Evolutionary conservation across 2,329 filamentous ascomycete genomes (phyloP).

Genomic region (Leptographium procerum): DNA sequence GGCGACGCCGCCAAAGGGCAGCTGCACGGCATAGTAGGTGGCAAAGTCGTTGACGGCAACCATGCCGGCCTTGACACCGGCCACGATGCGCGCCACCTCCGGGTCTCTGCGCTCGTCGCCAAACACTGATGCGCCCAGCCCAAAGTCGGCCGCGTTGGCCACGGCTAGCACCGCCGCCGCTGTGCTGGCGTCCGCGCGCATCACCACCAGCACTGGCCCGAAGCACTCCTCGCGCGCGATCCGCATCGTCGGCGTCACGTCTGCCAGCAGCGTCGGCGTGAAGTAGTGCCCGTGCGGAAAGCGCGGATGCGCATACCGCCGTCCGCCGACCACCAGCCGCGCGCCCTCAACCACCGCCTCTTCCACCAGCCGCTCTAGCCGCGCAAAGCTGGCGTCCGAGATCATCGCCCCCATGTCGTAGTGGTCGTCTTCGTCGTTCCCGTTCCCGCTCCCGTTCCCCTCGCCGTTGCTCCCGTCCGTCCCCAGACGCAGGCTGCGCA

Average conservation of each 20-base stretch:
- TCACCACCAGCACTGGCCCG: slow-evolving; percentile 76
- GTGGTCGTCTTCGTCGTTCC: not conserved
- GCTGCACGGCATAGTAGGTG: slow-evolving; percentile 81
- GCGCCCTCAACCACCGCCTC: slow-evolving; percentile 74
- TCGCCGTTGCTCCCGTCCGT: not conserved
- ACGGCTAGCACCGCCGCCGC: slow-evolving; percentile 56
- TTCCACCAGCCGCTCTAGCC: slow-evolving; percentile 63
- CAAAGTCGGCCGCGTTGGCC: slow-evolving; percentile 76
- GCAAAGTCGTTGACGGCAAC: slow-evolving; percentile 94
- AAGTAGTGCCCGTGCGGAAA: slow-evolving; percentile 84
- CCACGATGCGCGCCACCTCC: slow-evolving; percentile 53
- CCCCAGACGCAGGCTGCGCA: slow-evolving; percentile 65
- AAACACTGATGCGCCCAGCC: slow-evolving; percentile 81
- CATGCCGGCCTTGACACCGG: slow-evolving; percentile 70
- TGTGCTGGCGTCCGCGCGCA: slow-evolving; percentile 56
- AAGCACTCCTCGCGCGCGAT: slow-evolving; percentile 91
- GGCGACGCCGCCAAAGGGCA: slow-evolving; percentile 86
- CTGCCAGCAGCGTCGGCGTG: slow-evolving; percentile 75
- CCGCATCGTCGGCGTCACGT: slow-evolving; percentile 74
- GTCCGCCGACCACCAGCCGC: slow-evolving; percentile 69
- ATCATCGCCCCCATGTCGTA: slow-evolving; percentile 87
- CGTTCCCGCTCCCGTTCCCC: not conserved
- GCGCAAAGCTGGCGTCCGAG: slow-evolving; percentile 62
- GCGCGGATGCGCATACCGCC: slow-evolving; percentile 56
- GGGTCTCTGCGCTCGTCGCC: slow-evolving; percentile 48